Conservation (phyloP, 2,329 filamentous ascomycete genomes). For the Fusarium sp. region DNA sequence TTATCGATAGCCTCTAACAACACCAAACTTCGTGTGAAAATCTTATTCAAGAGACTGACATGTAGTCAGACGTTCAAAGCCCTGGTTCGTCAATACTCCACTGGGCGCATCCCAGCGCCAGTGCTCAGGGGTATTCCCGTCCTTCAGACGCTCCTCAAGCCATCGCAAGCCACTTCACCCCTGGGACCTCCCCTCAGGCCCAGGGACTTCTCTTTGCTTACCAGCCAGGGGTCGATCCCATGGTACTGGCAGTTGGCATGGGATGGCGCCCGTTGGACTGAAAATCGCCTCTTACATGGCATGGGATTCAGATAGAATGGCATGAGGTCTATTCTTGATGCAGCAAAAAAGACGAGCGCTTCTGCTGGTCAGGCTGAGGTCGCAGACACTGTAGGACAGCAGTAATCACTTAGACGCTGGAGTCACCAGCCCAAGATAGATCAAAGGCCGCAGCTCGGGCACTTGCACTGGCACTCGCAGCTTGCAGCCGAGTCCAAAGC, state of each 20-base stretch:
- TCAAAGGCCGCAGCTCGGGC: constrained; percentile 18
- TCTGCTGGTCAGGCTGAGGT: constrained; percentile 39
- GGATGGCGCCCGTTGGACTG: constrained; percentile 36
- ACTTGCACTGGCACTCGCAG: constrained; percentile 14
- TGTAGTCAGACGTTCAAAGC: constrained; percentile 27
- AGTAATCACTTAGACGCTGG: constrained; percentile 32
- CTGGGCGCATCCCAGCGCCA: constrained; percentile 48
- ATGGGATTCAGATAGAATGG: constrained; percentile 42
- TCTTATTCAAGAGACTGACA: constrained; percentile 33
- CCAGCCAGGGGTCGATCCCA: constrained; percentile 34
- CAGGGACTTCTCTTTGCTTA: constrained; percentile 22
- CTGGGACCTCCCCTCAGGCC: constrained; percentile 26
- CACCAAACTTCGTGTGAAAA: constrained; percentile 13
- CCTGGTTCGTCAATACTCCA: constrained; percentile 39
- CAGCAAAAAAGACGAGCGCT: constrained; percentile 19
- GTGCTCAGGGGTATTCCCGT: constrained; percentile 44
- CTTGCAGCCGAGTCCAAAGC: constrained; percentile 25
- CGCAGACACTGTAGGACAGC: constrained; percentile 25
- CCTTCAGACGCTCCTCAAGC: constrained; percentile 30
- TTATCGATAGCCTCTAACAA: not conserved
- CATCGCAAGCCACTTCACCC: constrained; percentile 24
- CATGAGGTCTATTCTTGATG: constrained; percentile 28
- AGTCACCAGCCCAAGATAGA: constrained; percentile 24
- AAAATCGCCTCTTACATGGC: constrained; percentile 41
- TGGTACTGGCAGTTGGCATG: constrained; percentile 34